Evolutionary conservation across 139 green algal species (phyloP), one percentile per base, ranked within the genome.

Genomic region (Gonium pectorale): DNA sequence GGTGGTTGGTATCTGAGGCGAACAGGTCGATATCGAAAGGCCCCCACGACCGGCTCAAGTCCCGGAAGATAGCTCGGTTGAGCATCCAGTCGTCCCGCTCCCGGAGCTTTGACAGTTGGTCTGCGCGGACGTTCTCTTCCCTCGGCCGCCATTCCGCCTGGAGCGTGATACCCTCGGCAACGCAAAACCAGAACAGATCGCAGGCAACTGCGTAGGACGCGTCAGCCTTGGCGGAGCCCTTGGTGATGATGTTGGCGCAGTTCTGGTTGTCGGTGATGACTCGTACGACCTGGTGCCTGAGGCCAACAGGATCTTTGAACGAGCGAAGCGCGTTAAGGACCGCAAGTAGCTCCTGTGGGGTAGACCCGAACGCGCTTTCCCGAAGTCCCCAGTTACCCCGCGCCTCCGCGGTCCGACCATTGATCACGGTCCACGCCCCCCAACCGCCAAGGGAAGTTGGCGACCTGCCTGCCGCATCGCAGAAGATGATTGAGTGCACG

Each of bases 11-110:
- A 5, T 81, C 41, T 5, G 72, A 81, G 2, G 51, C 72, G 24
- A 81, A 81, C 51, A 81, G 51, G 37, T 81, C 51, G 29, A 81
- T 29, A 13, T 54, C 35, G 52, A 67, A 81, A 2, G 72, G 72
- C 24, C 72, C 71, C 49, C 38, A 78, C 13, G 5, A 7, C 26
- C 22, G 5, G 26, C 5, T 21, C 70, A 79, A 27, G 8, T 11
- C 5, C 43, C 4, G 2, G 43, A 79, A 79, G 19, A 21, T 4
- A 13, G 7, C 15, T 5, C 5, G 33, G 8, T 13, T 6, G 29
- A 79, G 43, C 17, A 5, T 37, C 70, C 70, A 79, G 31, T 79
- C 70, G 31, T 79, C 43, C 15, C 13, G n/a, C 15, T 79, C 70
- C 5, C 9, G 17, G 26, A 64, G 3, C 43, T 79, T 79, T 43